A percentile compares a stretch with the other conserved stretches of the same genome.
These are phyloP conservation scores for Blastobotrys robertii DNA, from an alignment of 805 yeast species.

Conservation along the genomic window DNA sequence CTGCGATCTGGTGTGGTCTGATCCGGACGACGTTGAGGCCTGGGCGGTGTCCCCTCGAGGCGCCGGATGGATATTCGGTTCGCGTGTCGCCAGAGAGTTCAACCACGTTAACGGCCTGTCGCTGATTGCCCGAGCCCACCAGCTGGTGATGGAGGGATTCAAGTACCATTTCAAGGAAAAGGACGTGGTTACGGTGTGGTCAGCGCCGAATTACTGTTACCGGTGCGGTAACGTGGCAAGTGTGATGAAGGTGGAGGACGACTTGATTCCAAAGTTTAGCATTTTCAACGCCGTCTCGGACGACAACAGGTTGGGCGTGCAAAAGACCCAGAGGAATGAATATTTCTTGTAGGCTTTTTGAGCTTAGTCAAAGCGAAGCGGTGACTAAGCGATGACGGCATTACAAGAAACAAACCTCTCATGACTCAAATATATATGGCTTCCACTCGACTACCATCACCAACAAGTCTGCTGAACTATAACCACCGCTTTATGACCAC, in stretches of 20 bases:
- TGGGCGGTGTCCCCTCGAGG: constrained; percentile 99
- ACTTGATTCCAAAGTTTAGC: constrained; percentile 78
- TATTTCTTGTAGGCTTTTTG: constrained; percentile 16
- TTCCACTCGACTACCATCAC: too few species aligned
- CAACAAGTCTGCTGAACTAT: too few species aligned
- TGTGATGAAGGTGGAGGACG: constrained; percentile 91
- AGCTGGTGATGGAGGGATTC: constrained; percentile 97
- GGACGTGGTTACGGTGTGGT: constrained; percentile 97
- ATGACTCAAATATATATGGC: too few species aligned
- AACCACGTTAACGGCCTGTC: constrained; percentile 86
- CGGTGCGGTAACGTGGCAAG: constrained; percentile 98
- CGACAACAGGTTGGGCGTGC: constrained; percentile 18
- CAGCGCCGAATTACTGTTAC: constrained; percentile 95
- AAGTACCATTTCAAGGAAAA: constrained; percentile 92
- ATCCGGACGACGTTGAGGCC: constrained; percentile 94
- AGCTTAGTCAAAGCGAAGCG: neutral
- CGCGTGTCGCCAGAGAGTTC: constrained; percentile 88
- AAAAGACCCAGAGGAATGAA: constrained; percentile 20
- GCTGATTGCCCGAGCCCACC: constrained; percentile 93
- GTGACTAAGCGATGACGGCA: neutral
- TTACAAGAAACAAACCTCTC: neutral
- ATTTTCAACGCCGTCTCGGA: constrained; percentile 81
- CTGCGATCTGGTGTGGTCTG: constrained; percentile 96
- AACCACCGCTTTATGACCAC: too few species aligned
- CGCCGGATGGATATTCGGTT: constrained; percentile 97